Base-by-base conservation (phyloP, 768 basidiomycete species). In the Lentinula aciculospora region DNA sequence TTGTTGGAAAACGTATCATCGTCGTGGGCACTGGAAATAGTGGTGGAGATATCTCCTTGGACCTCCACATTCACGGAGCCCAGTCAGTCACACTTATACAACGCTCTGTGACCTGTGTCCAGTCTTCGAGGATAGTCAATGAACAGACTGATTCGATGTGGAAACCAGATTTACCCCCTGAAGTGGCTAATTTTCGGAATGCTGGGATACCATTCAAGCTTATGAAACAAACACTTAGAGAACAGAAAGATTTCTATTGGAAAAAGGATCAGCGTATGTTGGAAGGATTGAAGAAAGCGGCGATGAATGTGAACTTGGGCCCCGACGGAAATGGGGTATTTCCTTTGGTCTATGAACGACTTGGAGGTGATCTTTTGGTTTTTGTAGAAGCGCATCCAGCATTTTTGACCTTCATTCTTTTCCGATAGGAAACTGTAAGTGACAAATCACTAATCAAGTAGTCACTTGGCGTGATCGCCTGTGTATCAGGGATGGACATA, bases 401-500 rank as follows among this genome's bases (percentile, higher is more conserved):
- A 34, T 34, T 34, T 9, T 34, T 13, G 32, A 34, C 32, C 4
- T 56, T 17, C 10, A n/a, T n/a, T n/a, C n/a, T n/a, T n/a, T n/a
- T n/a, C n/a, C n/a, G n/a, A n/a, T 10, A 34, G 32, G 32, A 34
- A 9, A 34, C 32, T 34, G 32, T 34, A 34, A 8, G 32, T 34
- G 9, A 9, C 6, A 13, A 34, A 53, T n/a, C n/a, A 32, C 23
- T 34, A 34, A 34, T 12, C 32, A 34, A 34, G 32, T 34, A 9
- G 9, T 13, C 32, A 28, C 23, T 37, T 21, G 36, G 36, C 10
- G 37, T 25, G 29, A 49, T 49, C 31, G n/a, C 10, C 19, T 2
- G 10, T 36, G 10, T 10, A n/a, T 3, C 49, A 71, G 70, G 68
- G 67, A 40, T 72, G 21, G 79, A 81, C 60, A 73, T 76, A 50